phyloP scores from a whole-genome alignment of 805 yeast genomes.

The Candida incommunis region DNA sequence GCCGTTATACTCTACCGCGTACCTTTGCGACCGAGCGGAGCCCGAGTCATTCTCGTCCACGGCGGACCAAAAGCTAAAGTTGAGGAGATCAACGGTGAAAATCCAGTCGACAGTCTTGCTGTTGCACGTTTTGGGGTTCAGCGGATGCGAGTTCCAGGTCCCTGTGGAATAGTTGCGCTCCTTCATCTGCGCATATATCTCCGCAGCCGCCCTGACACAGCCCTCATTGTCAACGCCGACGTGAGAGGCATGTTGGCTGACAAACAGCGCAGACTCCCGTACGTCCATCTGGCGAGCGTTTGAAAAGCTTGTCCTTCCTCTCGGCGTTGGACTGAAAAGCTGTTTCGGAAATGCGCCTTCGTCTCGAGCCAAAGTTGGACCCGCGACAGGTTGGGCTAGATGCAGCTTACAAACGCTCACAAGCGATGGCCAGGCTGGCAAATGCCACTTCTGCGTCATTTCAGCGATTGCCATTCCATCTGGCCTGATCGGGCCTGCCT shows the following conservation, averaged over 20 bases:
- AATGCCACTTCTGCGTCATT: too few species aligned
- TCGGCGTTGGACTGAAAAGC: too few species aligned
- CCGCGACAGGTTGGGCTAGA: too few species aligned
- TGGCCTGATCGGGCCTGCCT: too few species aligned
- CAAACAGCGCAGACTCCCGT: slow-evolving; percentile 15
- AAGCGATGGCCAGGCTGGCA: too few species aligned
- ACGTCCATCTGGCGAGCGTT: too few species aligned
- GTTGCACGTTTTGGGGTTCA: slow-evolving; percentile 17
- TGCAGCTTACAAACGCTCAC: too few species aligned
- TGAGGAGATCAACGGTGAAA: slow-evolving; percentile 27
- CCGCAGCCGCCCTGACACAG: slow-evolving; percentile 20
- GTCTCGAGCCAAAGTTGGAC: too few species aligned
- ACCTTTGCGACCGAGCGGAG: slow-evolving; percentile 16
- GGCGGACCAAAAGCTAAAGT: slow-evolving; percentile 31
- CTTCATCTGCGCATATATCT: slow-evolving; percentile 17
- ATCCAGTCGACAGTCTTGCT: slow-evolving; percentile 22
- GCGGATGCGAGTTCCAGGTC: slow-evolving; percentile 24
- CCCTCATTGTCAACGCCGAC: slow-evolving; percentile 17
- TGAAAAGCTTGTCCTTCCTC: too few species aligned
- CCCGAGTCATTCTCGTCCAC: slow-evolving; percentile 20
- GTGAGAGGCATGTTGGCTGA: slow-evolving; percentile 15
- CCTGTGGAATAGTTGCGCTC: slow-evolving; percentile 18
- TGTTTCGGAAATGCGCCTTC: too few species aligned
- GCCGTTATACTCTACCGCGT: slow-evolving; percentile 21
- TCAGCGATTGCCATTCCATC: too few species aligned